Evolutionary conservation across 306 rosid species (phyloP).

Genomic region (Boehmeria nivea): DNA sequence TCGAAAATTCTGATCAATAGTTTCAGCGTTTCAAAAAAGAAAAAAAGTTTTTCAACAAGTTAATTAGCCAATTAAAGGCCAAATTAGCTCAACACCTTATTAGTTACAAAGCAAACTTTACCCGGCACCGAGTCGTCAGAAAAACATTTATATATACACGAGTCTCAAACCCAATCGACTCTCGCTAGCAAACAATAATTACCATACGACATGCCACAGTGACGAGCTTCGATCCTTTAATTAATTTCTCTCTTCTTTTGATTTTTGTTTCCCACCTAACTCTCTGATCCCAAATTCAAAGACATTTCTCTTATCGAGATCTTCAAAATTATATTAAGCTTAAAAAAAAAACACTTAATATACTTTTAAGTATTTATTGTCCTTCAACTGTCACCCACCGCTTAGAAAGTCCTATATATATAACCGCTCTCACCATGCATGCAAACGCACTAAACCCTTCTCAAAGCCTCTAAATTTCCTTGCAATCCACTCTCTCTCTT

Average conservation of each 20-base stretch:
- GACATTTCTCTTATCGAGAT: slow-evolving; percentile 41
- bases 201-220: slow-evolving; percentile 4
- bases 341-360: neutral
- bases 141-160: slow-evolving; percentile 5
- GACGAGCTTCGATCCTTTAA: slow-evolving; percentile 26
- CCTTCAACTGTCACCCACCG: slow-evolving; percentile 43
- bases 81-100: no score
- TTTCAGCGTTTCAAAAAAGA: no score
- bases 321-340: neutral
- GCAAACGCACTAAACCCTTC: slow-evolving; percentile 7
- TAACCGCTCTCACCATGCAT: slow-evolving; percentile 18
- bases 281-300: slow-evolving; percentile 27
- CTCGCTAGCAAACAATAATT: slow-evolving; percentile 10
- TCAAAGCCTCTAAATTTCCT: neutral
- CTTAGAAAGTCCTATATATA: slow-evolving; percentile 15
- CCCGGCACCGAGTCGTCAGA: no score
- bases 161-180: slow-evolving; percentile 10
- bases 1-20: no score
- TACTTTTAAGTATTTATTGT: slow-evolving; percentile 37
- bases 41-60: no score
- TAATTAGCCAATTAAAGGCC: no score
- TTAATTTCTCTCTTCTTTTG: slow-evolving; percentile 40
- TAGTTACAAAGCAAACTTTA: no score
- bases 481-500: neutral
- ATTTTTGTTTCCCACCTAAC: slow-evolving; percentile 43